Conservation (phyloP, 1,139 yeast genomes). For the Yamadazyma atlantica region DNA sequence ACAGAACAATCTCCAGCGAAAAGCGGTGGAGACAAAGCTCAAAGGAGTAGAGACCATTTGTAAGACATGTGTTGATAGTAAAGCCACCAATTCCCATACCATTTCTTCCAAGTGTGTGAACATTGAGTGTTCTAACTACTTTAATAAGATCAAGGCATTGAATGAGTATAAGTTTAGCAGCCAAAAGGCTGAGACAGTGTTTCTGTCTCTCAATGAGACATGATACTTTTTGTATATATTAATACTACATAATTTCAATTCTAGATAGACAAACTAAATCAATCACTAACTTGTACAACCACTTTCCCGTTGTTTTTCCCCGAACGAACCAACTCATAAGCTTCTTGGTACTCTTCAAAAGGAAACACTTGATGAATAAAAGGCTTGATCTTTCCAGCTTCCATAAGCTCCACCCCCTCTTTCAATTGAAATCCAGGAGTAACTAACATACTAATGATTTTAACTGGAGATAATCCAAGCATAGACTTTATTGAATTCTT, state of each 20-base stretch:
- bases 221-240: not conserved
- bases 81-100: conserved; percentile 13
- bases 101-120: conserved; percentile 27
- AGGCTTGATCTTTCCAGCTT: conserved; percentile 41
- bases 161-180: conserved; percentile 8
- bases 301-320: conserved; percentile 65
- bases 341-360: conserved; percentile 50
- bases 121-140: conserved; percentile 29
- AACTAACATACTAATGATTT: conserved; percentile 8
- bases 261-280: too few species aligned
- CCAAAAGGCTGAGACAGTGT: not conserved
- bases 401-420: conserved; percentile 29
- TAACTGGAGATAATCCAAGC: conserved; percentile 16
- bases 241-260: too few species aligned
- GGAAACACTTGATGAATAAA: conserved; percentile 53
- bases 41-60: conserved; percentile 22
- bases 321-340: conserved; percentile 44
- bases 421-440: conserved; percentile 12
- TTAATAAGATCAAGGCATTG: conserved; percentile 20
- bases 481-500: conserved; percentile 1
- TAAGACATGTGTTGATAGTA: conserved; percentile 23
- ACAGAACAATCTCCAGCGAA: conserved; percentile 18
- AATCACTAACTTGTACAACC: conserved; percentile 33
- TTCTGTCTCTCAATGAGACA: not conserved
- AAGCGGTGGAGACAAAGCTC: conserved; percentile 14